Conservation (phyloP, 805 yeast species). For the Zygoascus tannicola region DNA sequence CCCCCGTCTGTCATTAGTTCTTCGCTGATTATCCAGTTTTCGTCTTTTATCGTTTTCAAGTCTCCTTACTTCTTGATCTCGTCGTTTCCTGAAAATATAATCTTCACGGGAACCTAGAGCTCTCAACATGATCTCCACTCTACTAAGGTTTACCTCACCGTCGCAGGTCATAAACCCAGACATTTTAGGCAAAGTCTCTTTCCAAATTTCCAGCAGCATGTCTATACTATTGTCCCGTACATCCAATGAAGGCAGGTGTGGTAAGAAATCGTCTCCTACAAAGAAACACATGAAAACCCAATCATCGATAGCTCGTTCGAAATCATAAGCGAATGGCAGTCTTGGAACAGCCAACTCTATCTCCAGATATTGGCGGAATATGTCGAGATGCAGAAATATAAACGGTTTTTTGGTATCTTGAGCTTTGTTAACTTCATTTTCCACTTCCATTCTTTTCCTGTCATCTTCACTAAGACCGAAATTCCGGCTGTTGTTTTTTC, state of each 20-base stretch:
- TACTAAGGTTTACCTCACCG: constrained; percentile 66
- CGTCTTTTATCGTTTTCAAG: constrained; percentile 57
- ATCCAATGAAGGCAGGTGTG: constrained; percentile 89
- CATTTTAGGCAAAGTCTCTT: constrained; percentile 52
- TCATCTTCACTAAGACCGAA: constrained; percentile 49
- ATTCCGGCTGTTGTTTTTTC: constrained; percentile 33
- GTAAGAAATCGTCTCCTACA: constrained; percentile 96
- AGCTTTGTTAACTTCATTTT: constrained; percentile 30
- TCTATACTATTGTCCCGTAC: constrained; percentile 94
- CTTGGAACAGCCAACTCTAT: constrained; percentile 69
- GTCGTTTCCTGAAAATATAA: constrained; percentile 61
- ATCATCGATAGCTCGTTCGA: constrained; percentile 95
- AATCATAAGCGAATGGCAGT: constrained; percentile 64
- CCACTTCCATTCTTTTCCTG: constrained; percentile 29
- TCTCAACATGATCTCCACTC: constrained; percentile 63
- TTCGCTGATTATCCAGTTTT: constrained; percentile 27
- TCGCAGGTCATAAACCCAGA: constrained; percentile 82
- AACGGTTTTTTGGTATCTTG: constrained; percentile 51
- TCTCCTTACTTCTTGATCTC: constrained; percentile 59
- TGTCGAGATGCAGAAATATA: constrained; percentile 84
- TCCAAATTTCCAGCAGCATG: constrained; percentile 74
- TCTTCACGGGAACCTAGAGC: constrained; percentile 67
- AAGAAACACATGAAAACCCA: constrained; percentile 99
- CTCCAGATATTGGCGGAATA: constrained; percentile 78
- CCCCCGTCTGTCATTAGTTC: constrained; percentile 1